These are phyloP conservation scores for Ehretia macrophylla DNA, from an alignment of 257 asterid species.

Conservation along the genomic window DNA sequence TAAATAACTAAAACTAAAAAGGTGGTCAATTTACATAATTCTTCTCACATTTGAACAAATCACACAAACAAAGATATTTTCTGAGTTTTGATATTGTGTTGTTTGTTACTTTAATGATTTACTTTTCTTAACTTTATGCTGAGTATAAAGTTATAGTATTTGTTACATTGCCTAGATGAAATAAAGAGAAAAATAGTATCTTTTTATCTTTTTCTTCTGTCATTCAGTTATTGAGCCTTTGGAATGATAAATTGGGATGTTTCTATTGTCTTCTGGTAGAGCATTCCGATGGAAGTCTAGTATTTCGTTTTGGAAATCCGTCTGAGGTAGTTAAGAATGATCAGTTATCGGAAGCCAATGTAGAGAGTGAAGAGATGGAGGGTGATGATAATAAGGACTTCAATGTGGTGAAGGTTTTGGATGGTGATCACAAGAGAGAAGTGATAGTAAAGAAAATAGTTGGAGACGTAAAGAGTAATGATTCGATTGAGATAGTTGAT, in stretches of 20 bases:
- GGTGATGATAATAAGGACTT: constrained; percentile 22
- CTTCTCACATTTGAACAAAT: no score
- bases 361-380: constrained; percentile 23
- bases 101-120: no score
- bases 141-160: not conserved
- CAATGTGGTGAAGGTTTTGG: constrained; percentile 30
- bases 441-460: constrained; percentile 24
- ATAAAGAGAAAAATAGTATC: no score
- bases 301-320: constrained; percentile 81
- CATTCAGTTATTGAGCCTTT: constrained; percentile 11
- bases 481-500: constrained; percentile 22
- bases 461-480: constrained; percentile 14
- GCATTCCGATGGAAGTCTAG: constrained; percentile 67
- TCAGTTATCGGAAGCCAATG: constrained; percentile 29
- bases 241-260: constrained; percentile 15
- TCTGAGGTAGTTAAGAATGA: constrained; percentile 37
- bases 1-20: no score
- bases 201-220: constrained; percentile 1
- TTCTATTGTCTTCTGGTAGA: constrained; percentile 48
- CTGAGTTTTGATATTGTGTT: no score
- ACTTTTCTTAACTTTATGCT: not conserved
- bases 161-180: no score
- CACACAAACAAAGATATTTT: no score
- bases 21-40: no score
- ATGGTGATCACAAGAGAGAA: constrained; percentile 26